phyloP scores from a whole-genome alignment of 768 basidiomycete genomes.

The Hortiboletus flavorubellus region DNA sequence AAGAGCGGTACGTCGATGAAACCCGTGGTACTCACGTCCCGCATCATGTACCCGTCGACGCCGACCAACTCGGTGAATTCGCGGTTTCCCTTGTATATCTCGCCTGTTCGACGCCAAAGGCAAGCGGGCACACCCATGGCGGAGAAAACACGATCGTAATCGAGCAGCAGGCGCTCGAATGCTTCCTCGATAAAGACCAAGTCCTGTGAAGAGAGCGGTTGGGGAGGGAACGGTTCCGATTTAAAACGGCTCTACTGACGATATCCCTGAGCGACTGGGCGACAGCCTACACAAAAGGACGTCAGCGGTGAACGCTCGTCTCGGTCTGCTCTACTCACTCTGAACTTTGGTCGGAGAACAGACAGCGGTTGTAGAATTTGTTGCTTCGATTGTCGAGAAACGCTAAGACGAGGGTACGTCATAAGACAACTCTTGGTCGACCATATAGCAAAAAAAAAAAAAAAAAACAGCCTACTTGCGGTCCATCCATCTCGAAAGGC shows the following conservation, averaged over 20 bases:
- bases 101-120: conserved; percentile 93
- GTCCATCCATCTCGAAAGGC: conserved; percentile 94
- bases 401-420: conserved; percentile 41
- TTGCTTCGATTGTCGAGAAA: conserved; percentile 87
- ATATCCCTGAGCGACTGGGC: conserved; percentile 84
- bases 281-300: conserved; percentile 47
- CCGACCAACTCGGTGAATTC: conserved; percentile 92
- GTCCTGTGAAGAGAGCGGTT: conserved; percentile 47
- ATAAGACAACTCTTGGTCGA: neutral
- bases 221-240: neutral
- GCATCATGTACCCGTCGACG: conserved; percentile 81
- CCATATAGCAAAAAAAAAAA: neutral
- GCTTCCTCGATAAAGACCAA: conserved; percentile 97
- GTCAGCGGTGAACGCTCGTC: neutral
- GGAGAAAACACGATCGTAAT: conserved; percentile 91
- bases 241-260: conserved; percentile 35
- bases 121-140: conserved; percentile 98
- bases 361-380: conserved; percentile 89
- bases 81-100: conserved; percentile 97
- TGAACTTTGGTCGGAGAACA: conserved; percentile 79
- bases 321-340: conserved; percentile 42
- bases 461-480: conserved; percentile 63
- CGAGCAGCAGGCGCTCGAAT: conserved; percentile 90
- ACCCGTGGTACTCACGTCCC: conserved; percentile 56
- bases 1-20: neutral